Base-by-base conservation (phyloP, 805 yeast genomes). In the Cyberlindnera nakhonratchasimensis region DNA sequence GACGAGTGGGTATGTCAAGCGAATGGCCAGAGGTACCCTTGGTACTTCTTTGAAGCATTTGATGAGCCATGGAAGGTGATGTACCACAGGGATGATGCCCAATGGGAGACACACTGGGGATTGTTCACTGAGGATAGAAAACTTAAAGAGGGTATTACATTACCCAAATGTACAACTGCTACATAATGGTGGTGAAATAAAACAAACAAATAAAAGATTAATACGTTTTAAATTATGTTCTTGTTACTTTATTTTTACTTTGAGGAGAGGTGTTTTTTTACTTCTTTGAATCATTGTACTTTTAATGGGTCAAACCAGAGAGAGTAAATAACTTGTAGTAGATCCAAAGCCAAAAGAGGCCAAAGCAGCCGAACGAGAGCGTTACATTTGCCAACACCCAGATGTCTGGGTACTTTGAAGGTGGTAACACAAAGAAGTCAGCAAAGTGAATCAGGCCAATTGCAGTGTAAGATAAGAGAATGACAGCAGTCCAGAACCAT, bases 301-400 rank as follows among this genome's bases (percentile, higher is more conserved):
- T n/a, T n/a, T 26, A 26, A 14, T 26, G 29, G n/a, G 10, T 14
- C 29, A 26, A 12, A 6, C n/a, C 40, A 13, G 45, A 80, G 75
- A 54, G 34, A 5, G 42, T 47, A 40, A 50, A 53, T 56, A 79
- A 59, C 46, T 74, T 82, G 63, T 72, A 80, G 53, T 82, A 70
- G 28, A 75, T 73, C 96, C 96, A 93, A n/a, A 88, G 48, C 80
- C 89, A 90, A 54, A 86, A 86, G 34, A 84, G 55, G 0, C 65
- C 59, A 54, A 90, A 91, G 45, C 89, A 86, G 0, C 75, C 83
- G 57, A 87, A 89, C 0, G 93, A 83, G 3, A 89, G 55, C 0
- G 81, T 55, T 31, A 83, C 79, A 56, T 93, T 93, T 4, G 79
- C 74, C 19, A 91, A 71, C 0, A 86, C 86, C 90, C 93, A 87